A percentile compares a stretch with the other conserved stretches of the same genome.
Conservation (phyloP, 2,329 filamentous ascomycete species). For the Beauveria sp. region DNA sequence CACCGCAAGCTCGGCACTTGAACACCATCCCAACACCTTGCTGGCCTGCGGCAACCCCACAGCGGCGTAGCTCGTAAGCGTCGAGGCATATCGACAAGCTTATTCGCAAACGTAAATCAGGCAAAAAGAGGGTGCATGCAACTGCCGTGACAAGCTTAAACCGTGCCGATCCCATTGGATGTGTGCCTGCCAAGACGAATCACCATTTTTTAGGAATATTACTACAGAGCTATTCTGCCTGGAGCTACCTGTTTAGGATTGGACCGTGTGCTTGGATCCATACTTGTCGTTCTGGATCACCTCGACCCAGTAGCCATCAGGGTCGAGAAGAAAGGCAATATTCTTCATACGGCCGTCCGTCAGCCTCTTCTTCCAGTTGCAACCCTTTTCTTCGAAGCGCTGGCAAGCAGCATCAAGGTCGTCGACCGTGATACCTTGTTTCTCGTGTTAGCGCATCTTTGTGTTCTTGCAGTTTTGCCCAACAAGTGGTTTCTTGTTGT, state of each 20-base stretch:
- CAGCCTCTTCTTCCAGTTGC: slow-evolving; percentile 91
- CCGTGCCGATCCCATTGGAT: neutral
- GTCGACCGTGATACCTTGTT: slow-evolving; percentile 67
- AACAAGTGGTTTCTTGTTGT: neutral
- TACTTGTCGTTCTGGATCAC: slow-evolving; percentile 71
- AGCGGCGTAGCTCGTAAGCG: neutral
- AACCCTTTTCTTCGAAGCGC: slow-evolving; percentile 72
- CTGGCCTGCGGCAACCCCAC: neutral
- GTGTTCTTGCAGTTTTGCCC: neutral
- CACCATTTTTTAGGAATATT: neutral
- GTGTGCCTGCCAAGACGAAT: neutral
- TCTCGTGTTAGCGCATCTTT: neutral
- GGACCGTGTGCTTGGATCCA: slow-evolving; percentile 45
- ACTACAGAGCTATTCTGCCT: neutral
- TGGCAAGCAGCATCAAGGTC: slow-evolving; percentile 81
- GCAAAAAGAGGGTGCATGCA: neutral
- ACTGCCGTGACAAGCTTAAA: neutral
- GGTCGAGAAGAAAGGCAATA: slow-evolving; percentile 84
- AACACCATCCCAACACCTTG: neutral
- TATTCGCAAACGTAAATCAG: neutral
- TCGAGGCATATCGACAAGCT: slow-evolving; percentile 4
- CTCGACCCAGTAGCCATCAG: slow-evolving; percentile 80
- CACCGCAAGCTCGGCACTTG: neutral
- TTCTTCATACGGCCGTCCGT: slow-evolving; percentile 92
- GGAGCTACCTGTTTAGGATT: slow-evolving; percentile 12